A percentile compares a stretch with the other conserved stretches of the same genome.
Evolutionary conservation across 495 filamentous ascomycete species (phyloP).

Genomic region (Penicillium daleae): DNA sequence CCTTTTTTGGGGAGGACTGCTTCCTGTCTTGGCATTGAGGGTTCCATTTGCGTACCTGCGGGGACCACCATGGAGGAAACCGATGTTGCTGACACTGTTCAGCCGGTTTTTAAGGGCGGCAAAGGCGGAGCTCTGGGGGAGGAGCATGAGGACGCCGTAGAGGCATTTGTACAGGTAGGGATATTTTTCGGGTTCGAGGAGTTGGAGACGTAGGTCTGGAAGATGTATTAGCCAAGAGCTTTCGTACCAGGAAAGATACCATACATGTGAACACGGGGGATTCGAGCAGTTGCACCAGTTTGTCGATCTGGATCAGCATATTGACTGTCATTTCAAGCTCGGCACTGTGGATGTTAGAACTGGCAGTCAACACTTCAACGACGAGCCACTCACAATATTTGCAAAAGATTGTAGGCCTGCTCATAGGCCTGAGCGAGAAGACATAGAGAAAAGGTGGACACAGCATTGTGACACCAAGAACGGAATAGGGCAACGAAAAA

Average conservation of each 20-base stretch:
- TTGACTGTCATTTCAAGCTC: constrained; percentile 99
- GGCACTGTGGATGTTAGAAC: constrained; percentile 64
- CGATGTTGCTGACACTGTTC: constrained; percentile 95
- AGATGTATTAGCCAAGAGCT: neutral
- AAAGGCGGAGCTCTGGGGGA: constrained; percentile 96
- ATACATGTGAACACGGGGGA: constrained; percentile 96
- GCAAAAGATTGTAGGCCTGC: constrained; percentile 93
- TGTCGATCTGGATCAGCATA: constrained; percentile 98
- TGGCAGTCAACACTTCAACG: neutral
- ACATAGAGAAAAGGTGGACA: constrained; percentile 95
- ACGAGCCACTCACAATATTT: constrained; percentile 76
- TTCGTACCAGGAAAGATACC: constrained; percentile 14
- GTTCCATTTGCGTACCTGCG: constrained; percentile 68
- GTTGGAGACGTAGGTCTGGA: constrained; percentile 90
- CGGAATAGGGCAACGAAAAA: constrained; percentile 95
- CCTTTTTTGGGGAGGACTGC: neutral
- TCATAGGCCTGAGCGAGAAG: constrained; percentile 97
- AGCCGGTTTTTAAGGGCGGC: constrained; percentile 95
- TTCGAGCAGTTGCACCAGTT: constrained; percentile 95
- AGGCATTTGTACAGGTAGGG: constrained; percentile 98
- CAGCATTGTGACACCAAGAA: constrained; percentile 98
- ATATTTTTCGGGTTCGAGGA: constrained; percentile 96
- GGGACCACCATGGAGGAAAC: constrained; percentile 84
- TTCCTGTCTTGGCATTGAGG: neutral
- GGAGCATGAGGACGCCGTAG: constrained; percentile 95